phyloP scores from a whole-genome alignment of 306 rosid genomes.

The Sesbania bispinosa region DNA sequence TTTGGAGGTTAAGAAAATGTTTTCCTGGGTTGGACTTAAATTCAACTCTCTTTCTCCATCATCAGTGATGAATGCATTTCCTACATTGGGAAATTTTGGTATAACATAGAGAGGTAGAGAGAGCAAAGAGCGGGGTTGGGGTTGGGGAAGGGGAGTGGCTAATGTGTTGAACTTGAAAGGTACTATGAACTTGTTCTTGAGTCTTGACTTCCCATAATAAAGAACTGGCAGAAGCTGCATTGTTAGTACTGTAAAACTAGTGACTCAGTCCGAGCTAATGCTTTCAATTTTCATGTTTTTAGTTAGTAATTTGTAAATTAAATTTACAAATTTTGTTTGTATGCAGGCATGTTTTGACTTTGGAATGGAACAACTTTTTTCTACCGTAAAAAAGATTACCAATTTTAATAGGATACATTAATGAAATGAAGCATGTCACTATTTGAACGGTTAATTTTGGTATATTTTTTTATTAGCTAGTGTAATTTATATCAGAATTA shows the following conservation, averaged over 20 bases:
- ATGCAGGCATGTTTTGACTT: background rate
- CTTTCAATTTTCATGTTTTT: background rate
- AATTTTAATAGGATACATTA: background rate
- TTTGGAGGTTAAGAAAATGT: background rate
- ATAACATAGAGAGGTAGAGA: background rate
- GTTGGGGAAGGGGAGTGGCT: background rate
- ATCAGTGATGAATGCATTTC: constrained; percentile 1
- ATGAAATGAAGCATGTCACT: background rate
- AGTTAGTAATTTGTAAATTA: background rate
- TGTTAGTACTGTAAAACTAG: constrained; percentile 32
- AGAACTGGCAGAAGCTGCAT: constrained; percentile 30
- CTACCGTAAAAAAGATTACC: background rate
- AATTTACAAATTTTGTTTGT: background rate
- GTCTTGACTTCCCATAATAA: constrained; percentile 15
- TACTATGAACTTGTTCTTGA: constrained; percentile 9
- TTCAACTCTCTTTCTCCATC: constrained; percentile 1
- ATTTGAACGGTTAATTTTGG: too few relatives aligned
- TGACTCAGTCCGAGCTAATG: background rate
- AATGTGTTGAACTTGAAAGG: constrained; percentile 27
- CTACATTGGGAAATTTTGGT: constrained; percentile 6
- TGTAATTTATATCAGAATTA: background rate
- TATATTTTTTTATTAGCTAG: background rate
- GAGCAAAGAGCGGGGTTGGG: background rate
- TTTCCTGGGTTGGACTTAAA: background rate
- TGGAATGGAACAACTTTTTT: background rate